A percentile compares a stretch with the other conserved stretches of the same genome.
phyloP scores from a whole-genome alignment of 2,329 filamentous ascomycete species.

The Cladophialophora psammophila region DNA sequence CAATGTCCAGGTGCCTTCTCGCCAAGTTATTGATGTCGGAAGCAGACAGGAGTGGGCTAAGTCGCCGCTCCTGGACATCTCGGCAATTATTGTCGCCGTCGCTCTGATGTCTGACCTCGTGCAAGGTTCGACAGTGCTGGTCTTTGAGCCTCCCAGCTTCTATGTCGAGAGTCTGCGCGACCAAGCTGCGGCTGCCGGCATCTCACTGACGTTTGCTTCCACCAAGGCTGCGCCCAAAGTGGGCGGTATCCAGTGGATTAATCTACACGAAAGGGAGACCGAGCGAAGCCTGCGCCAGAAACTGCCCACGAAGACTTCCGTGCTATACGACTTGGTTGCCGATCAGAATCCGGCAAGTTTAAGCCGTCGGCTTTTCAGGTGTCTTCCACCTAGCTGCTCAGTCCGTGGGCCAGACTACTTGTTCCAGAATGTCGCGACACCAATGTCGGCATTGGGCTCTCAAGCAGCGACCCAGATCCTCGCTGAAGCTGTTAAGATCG shows the following conservation, averaged over 20 bases:
- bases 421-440: neutral
- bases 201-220: conserved; percentile 18
- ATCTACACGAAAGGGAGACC: conserved; percentile 22
- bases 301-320: conserved; percentile 10
- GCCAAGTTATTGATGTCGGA: neutral
- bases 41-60: neutral
- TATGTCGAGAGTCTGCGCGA: conserved; percentile 20
- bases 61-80: neutral
- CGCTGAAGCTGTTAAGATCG: neutral
- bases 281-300: conserved; percentile 19
- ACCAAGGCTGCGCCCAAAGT: conserved; percentile 12
- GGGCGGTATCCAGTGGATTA: conserved; percentile 10
- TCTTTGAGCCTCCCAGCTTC: conserved; percentile 20
- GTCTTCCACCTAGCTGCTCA: conserved; percentile 21
- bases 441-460: neutral
- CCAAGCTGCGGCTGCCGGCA: conserved; percentile 16
- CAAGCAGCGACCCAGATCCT: neutral
- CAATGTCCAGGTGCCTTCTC: neutral
- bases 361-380: conserved; percentile 17
- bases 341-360: conserved; percentile 23
- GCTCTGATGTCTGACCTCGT: neutral
- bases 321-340: conserved; percentile 22
- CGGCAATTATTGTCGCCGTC: neutral
- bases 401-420: conserved; percentile 33
- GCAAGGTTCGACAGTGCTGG: neutral